These are phyloP conservation scores for Bisporella sp. DNA, from an alignment of 2,329 filamentous ascomycete genomes.

Conservation along the genomic window DNA sequence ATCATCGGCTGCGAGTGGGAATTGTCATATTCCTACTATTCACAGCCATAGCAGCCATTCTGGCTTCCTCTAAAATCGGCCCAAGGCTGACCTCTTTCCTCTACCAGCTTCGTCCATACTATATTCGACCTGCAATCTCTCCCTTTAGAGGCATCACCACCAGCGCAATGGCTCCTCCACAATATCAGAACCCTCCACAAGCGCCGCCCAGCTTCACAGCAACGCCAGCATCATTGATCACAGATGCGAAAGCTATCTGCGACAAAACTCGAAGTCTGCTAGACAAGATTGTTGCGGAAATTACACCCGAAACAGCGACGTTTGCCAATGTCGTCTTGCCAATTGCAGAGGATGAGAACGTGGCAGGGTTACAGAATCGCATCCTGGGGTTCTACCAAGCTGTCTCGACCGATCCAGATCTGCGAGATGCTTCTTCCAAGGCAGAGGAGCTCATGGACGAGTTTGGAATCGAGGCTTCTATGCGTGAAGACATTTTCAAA, in stretches of 20 bases:
- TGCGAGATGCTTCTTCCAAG: conserved; percentile 70
- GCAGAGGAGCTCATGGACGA: conserved; percentile 71
- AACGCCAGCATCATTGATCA: conserved; percentile 61
- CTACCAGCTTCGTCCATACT: background rate
- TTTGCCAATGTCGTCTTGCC: conserved; percentile 53
- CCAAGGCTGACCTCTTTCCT: background rate
- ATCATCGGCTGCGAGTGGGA: background rate
- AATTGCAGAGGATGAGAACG: conserved; percentile 67
- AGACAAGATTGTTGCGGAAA: conserved; percentile 57
- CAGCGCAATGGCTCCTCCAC: conserved; percentile 56
- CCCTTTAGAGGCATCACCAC: background rate
- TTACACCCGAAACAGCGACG: conserved; percentile 42
- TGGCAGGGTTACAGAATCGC: conserved; percentile 47
- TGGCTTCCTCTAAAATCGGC: background rate
- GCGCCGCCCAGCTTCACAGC: conserved; percentile 71
- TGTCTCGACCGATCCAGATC: conserved; percentile 59
- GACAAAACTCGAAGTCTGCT: conserved; percentile 49
- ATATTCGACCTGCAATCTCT: background rate
- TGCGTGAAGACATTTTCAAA: conserved; percentile 76
- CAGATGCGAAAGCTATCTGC: conserved; percentile 60
- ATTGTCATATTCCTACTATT: background rate
- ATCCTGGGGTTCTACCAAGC: conserved; percentile 78
- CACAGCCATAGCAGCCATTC: background rate
- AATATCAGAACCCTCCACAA: conserved; percentile 70
- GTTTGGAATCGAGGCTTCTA: conserved; percentile 69